phyloP scores from a whole-genome alignment of 140 eudicot genomes.

The Flaveria floridana region DNA sequence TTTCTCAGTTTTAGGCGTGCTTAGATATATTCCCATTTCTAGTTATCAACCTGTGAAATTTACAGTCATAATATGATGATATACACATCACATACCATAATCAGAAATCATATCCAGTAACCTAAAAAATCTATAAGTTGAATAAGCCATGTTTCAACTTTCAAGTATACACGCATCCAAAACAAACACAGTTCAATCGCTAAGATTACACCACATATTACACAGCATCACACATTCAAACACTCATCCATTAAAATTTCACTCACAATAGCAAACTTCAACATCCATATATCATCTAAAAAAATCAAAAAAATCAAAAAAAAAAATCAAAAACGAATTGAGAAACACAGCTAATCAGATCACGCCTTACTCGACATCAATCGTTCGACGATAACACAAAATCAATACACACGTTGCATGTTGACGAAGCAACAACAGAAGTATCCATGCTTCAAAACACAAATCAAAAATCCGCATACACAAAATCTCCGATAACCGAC shows the following conservation, averaged over 20 bases:
- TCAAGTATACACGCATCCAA: constrained; percentile 9
- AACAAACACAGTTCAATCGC: not conserved
- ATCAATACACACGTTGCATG: constrained; percentile 26
- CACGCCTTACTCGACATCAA: constrained; percentile 27
- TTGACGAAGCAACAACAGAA: constrained; percentile 15
- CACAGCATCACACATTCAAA: constrained; percentile 2
- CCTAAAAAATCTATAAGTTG: not conserved
- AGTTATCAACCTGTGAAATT: constrained; percentile 46
- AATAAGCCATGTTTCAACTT: not conserved
- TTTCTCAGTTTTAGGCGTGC: constrained; percentile 81
- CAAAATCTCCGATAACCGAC: constrained; percentile 4
- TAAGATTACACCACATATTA: not conserved
- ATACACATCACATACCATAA: not conserved
- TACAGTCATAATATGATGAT: constrained; percentile 9
- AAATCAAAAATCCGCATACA: not conserved
- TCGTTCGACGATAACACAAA: constrained; percentile 4
- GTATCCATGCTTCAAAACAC: constrained; percentile 14
- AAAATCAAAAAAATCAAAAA: not conserved
- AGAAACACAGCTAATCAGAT: not conserved
- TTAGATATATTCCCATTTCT: constrained; percentile 81
- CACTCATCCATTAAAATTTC: not conserved
- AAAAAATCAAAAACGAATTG: not conserved
- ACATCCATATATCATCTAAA: not conserved
- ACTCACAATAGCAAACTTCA: not conserved
- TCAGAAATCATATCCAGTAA: not conserved